Percentiles rank a stretch among this genome's conserved stretches.
Evolutionary conservation across 1,139 yeast species (phyloP).

Genomic region (Blastobotrys raffinosifermentans): DNA sequence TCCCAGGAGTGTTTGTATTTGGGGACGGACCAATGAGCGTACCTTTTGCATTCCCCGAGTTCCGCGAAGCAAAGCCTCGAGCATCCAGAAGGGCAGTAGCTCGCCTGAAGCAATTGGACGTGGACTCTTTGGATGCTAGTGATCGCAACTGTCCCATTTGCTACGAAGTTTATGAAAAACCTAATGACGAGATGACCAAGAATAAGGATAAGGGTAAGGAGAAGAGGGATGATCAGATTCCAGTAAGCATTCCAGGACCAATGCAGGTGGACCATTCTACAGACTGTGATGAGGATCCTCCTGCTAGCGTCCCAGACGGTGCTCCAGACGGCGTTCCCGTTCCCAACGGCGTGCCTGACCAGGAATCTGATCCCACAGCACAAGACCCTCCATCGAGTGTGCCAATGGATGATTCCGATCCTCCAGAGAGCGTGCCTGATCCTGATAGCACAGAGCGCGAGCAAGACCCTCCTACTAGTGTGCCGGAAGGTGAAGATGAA

Average conservation of each 20-base stretch:
- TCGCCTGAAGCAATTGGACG: constrained; percentile 22
- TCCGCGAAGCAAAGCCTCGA: constrained; percentile 19
- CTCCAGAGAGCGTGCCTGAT: constrained; percentile 13
- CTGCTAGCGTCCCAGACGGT: constrained; percentile 13
- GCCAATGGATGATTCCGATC: constrained; percentile 12
- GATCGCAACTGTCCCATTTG: constrained; percentile 34
- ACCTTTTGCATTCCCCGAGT: no score
- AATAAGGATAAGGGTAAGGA: constrained; percentile 1
- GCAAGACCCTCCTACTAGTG: constrained; percentile 8
- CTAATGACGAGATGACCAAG: neutral
- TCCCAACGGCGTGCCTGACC: no score
- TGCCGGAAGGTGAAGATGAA: constrained; percentile 7
- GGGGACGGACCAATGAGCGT: no score
- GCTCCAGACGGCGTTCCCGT: constrained; percentile 3
- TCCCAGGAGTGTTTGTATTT: neutral
- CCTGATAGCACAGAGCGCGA: neutral
- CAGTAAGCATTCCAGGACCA: constrained; percentile 3
- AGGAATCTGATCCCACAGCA: neutral
- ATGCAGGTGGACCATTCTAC: constrained; percentile 4
- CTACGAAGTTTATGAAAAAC: constrained; percentile 26
- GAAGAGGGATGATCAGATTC: constrained; percentile 1
- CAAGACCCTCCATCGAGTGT: constrained; percentile 4
- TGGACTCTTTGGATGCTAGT: constrained; percentile 20
- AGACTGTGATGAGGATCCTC: constrained; percentile 16
- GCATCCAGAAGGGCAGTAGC: constrained; percentile 31